Evolutionary conservation across 176 grass and related monocot species (phyloP), one percentile per base, ranked within the genome.

Genomic region (Oryza rufipogon): DNA sequence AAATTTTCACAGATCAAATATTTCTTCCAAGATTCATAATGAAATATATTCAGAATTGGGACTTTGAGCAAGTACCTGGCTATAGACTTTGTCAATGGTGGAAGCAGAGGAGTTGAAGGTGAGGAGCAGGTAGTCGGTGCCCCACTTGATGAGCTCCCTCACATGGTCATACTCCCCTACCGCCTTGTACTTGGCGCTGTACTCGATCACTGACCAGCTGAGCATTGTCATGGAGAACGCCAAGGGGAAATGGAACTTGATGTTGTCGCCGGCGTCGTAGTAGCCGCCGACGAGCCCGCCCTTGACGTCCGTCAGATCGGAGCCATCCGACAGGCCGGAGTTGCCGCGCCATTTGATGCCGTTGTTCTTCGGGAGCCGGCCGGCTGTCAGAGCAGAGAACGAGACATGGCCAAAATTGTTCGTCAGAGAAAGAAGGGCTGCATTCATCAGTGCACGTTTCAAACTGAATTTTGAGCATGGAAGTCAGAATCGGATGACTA

Each of bases 191-290:
- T 89, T 91, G 22, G 89, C 71, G 71, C 89, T 89, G 81, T 99
- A 96, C 79, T 99, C 96, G 38, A 99, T 81, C 64, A 96, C 96
- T 23, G 96, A 95, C 96, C 96, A 99, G 83, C 96, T 99, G 44
- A 99, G 74, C 76, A 99, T 11, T 16, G 93, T 99, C 96, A 99
- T 96, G 64, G 96, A 96, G 87, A 94, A 99, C 9, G 96, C 96
- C 93, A 99, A 81, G 10, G 96, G 96, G 74, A 99, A 99, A 66
- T 99, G 91, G 91, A 99, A 99, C 80, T 99, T 99, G 66, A 99
- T 99, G 82, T 96, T 96, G 82, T 99, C 96, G 20, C 96, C 96
- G 76, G 93, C 93, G 44, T 99, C 96, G 61, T 99, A 99, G 81
- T 99, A 99, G 11, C 96, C 96, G 13, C 96, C 96, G 6, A 99